phyloP scores from a whole-genome alignment of 2,329 filamentous ascomycete species.

The Decorospora gaudefroyi region DNA sequence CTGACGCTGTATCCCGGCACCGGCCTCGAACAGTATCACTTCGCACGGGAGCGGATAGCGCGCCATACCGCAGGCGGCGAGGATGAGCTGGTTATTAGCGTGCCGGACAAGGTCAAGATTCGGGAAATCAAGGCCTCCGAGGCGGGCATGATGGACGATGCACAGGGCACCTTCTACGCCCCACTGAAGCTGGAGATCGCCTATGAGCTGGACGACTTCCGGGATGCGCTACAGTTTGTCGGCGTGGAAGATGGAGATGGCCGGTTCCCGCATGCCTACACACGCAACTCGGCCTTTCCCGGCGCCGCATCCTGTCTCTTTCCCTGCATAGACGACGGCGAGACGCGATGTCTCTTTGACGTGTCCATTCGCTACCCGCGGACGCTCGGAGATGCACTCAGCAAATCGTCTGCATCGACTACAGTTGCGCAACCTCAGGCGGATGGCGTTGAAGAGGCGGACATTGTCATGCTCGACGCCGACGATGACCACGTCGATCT shows the following conservation, averaged over 20 bases:
- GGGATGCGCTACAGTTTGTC: constrained; percentile 90
- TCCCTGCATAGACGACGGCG: constrained; percentile 86
- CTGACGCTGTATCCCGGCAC: constrained; percentile 65
- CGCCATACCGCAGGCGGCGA: constrained; percentile 58
- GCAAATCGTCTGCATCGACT: constrained; percentile 41
- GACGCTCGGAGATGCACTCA: constrained; percentile 76
- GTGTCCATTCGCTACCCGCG: constrained; percentile 83
- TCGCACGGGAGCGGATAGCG: constrained; percentile 70
- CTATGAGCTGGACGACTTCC: constrained; percentile 73
- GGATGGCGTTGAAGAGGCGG: constrained; percentile 35
- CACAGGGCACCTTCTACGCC: constrained; percentile 53
- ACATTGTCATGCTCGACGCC: constrained; percentile 41
- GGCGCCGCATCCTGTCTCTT: constrained; percentile 86
- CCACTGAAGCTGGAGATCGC: constrained; percentile 72
- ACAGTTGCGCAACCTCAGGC: constrained; percentile 16
- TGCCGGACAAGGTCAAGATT: constrained; percentile 66
- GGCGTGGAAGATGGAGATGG: constrained; percentile 78
- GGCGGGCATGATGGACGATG: constrained; percentile 39
- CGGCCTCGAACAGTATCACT: constrained; percentile 75
- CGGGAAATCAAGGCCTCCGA: constrained; percentile 63
- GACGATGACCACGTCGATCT: constrained; percentile 52
- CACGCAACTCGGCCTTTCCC: constrained; percentile 75
- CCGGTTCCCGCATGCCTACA: constrained; percentile 90
- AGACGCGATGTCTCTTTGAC: constrained; percentile 82
- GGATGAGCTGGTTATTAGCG: constrained; percentile 61